Evolutionary conservation across 148 eudicot species (phyloP).

Genomic region (Bassia scoparia): DNA sequence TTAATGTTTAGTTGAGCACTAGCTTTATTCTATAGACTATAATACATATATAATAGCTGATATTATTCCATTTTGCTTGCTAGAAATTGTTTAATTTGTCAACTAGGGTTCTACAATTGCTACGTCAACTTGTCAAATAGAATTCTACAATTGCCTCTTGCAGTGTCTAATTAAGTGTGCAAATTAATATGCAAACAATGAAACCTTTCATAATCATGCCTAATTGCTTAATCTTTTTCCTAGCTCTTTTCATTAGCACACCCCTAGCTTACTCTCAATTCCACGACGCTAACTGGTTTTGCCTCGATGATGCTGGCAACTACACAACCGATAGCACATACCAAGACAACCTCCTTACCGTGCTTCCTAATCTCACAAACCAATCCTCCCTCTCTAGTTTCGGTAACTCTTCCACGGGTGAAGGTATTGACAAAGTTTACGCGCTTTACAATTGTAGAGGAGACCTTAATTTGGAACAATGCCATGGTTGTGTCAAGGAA

Average conservation of each 20-base stretch:
- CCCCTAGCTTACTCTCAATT: background rate
- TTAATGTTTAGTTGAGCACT: too few species aligned
- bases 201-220: background rate
- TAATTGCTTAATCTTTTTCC: background rate
- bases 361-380: background rate
- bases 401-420: background rate
- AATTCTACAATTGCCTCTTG: too few species aligned
- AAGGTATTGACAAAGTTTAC: background rate
- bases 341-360: background rate
- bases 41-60: too few species aligned
- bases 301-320: background rate
- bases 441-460: conserved; percentile 11
- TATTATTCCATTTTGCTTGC: too few species aligned
- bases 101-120: too few species aligned
- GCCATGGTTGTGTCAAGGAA: conserved; percentile 3
- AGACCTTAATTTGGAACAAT: background rate
- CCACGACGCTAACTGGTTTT: background rate
- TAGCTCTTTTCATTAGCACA: background rate
- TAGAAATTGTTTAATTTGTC: too few species aligned
- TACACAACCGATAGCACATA: background rate
- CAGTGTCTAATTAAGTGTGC: too few species aligned
- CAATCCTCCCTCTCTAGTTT: background rate
- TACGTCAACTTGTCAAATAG: too few species aligned
- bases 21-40: too few species aligned
- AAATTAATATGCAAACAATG: too few species aligned